phyloP scores from a whole-genome alignment of 495 filamentous ascomycete genomes.

The Neurospora africana region DNA sequence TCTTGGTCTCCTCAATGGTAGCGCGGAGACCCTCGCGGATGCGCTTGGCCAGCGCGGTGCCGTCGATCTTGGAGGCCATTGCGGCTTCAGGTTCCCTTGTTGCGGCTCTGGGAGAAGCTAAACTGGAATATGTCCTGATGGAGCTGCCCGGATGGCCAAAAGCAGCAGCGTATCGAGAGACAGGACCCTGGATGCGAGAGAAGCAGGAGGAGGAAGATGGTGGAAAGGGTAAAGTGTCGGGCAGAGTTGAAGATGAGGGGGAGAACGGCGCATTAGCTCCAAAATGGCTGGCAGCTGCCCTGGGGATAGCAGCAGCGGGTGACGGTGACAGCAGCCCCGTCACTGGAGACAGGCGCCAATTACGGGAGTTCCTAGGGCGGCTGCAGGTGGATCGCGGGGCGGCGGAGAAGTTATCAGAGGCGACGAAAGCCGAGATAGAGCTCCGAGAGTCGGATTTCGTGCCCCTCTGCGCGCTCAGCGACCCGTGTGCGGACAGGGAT shows the following conservation, averaged over 20 bases:
- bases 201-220: background rate
- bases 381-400: conserved; percentile 4
- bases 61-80: conserved; percentile 88
- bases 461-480: background rate
- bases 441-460: background rate
- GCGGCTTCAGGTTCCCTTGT: conserved; percentile 43
- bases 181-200: background rate
- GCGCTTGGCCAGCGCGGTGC: conserved; percentile 81
- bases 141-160: background rate
- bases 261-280: background rate
- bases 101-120: conserved; percentile 45
- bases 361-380: background rate
- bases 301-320: background rate
- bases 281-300: background rate
- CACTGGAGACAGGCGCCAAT: background rate
- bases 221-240: background rate
- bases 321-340: background rate
- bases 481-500: background rate
- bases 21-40: conserved; percentile 70
- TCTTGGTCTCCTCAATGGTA: conserved; percentile 73
- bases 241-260: background rate
- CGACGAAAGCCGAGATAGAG: background rate
- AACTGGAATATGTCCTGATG: conserved; percentile 27
- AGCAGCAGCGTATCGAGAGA: background rate
- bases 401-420: background rate